Evolutionary conservation across 23 red algal species (phyloP).

Genomic region (Cyanidium caldarium): DNA sequence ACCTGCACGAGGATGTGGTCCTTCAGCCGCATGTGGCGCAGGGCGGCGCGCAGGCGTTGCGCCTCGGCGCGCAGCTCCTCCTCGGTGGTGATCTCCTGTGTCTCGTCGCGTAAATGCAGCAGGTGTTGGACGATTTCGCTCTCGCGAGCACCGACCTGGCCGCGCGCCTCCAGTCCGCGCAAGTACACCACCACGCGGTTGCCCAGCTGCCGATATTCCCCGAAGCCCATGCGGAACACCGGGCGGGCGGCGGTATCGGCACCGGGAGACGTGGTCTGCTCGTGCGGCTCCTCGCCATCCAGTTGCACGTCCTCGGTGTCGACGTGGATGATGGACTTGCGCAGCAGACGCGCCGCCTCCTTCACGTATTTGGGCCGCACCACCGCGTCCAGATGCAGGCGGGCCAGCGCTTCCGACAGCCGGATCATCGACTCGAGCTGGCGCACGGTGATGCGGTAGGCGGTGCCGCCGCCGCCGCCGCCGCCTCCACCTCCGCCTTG

Average conservation of each 20-base stretch:
- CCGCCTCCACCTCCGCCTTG: no score
- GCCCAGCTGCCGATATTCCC: conserved; percentile 52
- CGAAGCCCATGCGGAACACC: conserved; percentile 33
- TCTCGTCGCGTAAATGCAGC: conserved; percentile 43
- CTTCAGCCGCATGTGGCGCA: conserved; percentile 70
- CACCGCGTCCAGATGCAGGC: conserved; percentile 72
- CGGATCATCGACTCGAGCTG: conserved; percentile 92
- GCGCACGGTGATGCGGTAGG: conserved; percentile 95
- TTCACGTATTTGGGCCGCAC: conserved; percentile 77
- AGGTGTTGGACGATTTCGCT: conserved; percentile 40
- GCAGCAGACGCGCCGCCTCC: conserved; percentile 78
- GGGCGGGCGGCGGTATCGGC: neutral
- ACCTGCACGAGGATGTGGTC: conserved; percentile 67
- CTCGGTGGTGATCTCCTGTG: conserved; percentile 49
- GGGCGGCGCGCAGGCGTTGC: conserved; percentile 36
- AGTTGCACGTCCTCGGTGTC: conserved; percentile 80
- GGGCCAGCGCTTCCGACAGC: conserved; percentile 88
- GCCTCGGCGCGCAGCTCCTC: conserved; percentile 49
- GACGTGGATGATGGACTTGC: conserved; percentile 90
- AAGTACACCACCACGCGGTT: conserved; percentile 74
- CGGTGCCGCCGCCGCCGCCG: conserved; percentile 31
- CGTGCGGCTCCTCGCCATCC: conserved; percentile 29
- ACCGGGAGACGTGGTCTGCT: neutral
- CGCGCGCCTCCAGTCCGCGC: conserved; percentile 36
- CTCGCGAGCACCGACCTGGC: conserved; percentile 1